Evolutionary conservation across 108 stramenopile species (phyloP), one percentile per base, ranked within the genome.

Genomic region (Pseudonitzschia multiseries): DNA sequence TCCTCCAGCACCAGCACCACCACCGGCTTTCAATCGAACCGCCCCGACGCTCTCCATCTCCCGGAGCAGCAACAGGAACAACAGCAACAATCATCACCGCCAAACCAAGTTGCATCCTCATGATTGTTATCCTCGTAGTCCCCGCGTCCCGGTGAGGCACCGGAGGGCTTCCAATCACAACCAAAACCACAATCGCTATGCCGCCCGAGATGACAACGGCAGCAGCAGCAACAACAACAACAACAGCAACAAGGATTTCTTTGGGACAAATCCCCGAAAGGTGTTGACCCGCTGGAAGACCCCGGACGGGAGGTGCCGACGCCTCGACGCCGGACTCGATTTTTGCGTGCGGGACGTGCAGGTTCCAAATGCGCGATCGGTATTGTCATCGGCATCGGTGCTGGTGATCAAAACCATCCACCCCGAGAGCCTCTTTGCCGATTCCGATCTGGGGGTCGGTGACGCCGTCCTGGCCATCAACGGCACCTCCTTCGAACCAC

Each of bases 401-500:
- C 28, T 67, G 24, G 48, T 67, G 12, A 44, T 67, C 21, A 22
- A 28, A 13, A 0, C 24, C 8, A 67, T 67, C 20, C 40, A 67
- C 13, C 44, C 66, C 26, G 8, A 24, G 0, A 22, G 46, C 21
- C 13, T 67, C 28, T 67, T 67, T 67, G 66, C 66, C 2, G 21
- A 44, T 10, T 24, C 44, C 8, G 42, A 28, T 12, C 28, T 67
- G 8, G 36, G n/a, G 18, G 66, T 67, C 24, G 66, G 66, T n/a
- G 66, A 67, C 26, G 43, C 66, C 2, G 42, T 67, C 42, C 28
- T 67, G 24, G 10, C 27, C 28, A 67, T 67, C 28, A 67, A 67
- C 44, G 66, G 66, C n/a, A 50, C 22, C 8, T 46, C 66, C n/a
- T 27, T 48, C 8, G 44, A 21, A 10, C 13, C 46, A 14, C 4